These are phyloP conservation scores for Dalbergia cochinchinensis DNA, from an alignment of 306 rosid species.

Conservation along the genomic window DNA sequence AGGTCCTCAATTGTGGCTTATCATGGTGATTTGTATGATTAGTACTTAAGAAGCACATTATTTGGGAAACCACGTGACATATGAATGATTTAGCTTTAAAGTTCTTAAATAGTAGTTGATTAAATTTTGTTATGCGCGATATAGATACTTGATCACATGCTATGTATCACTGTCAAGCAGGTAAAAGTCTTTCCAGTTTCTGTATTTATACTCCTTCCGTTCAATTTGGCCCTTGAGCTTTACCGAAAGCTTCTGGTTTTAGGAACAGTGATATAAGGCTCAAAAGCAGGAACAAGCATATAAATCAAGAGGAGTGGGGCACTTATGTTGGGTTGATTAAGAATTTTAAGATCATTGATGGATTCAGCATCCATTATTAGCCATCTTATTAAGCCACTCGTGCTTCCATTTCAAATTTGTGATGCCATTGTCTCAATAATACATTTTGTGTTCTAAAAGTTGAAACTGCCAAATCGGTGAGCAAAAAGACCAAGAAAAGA, in stretches of 20 bases:
- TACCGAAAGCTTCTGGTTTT: constrained; percentile 41
- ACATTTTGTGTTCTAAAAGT: neutral
- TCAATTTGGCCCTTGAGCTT: constrained; percentile 45
- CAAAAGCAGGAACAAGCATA: constrained; percentile 49
- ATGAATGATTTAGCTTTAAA: constrained; percentile 37
- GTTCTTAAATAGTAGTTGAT: neutral
- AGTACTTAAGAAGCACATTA: constrained; percentile 26
- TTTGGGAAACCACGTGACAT: constrained; percentile 42
- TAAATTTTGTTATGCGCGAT: constrained; percentile 22
- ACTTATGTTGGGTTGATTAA: constrained; percentile 45
- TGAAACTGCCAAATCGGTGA: neutral
- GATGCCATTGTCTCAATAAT: neutral
- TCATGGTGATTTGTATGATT: neutral
- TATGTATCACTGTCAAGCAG: neutral
- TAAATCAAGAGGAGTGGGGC: constrained; percentile 48
- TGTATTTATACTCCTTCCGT: constrained; percentile 39
- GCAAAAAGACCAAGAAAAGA: constrained; percentile 27
- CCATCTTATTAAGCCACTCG: constrained; percentile 35
- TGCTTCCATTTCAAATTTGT: constrained; percentile 17
- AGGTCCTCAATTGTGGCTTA: neutral
- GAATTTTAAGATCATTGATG: constrained; percentile 34
- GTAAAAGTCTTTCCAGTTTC: constrained; percentile 21
- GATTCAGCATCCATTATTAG: constrained; percentile 41
- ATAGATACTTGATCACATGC: constrained; percentile 45
- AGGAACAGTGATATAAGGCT: constrained; percentile 41